Conservation (phyloP, 2,329 filamentous ascomycete species). For the Penicillium polonicum region DNA sequence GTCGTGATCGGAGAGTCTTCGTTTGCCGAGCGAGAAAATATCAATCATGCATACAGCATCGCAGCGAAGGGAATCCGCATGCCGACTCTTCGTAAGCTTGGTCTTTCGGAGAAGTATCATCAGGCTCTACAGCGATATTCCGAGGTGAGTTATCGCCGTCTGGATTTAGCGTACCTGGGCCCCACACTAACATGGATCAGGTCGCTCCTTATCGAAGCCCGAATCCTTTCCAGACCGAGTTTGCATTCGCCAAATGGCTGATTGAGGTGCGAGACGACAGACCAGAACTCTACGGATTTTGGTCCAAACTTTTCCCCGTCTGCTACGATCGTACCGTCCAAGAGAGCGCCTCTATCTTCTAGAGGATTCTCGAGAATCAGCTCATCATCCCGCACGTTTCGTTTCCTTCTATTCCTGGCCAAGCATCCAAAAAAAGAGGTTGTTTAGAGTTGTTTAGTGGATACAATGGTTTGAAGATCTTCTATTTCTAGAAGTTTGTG, state of each 20-base stretch:
- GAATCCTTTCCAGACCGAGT: conserved; percentile 30
- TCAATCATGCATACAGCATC: conserved; percentile 26
- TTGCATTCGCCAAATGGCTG: conserved; percentile 34
- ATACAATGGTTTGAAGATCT: neutral
- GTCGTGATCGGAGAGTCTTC: conserved; percentile 19
- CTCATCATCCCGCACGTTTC: neutral
- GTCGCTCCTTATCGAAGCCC: conserved; percentile 32
- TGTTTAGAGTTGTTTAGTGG: neutral
- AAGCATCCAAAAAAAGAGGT: neutral
- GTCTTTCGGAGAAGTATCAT: conserved; percentile 27
- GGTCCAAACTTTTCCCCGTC: conserved; percentile 34
- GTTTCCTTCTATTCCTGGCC: neutral
- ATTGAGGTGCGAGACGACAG: conserved; percentile 25
- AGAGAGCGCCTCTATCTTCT: conserved; percentile 29
- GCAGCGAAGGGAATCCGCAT: conserved; percentile 28
- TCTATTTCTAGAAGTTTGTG: neutral
- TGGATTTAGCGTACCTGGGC: neutral
- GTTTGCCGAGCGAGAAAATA: conserved; percentile 17
- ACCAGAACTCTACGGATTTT: conserved; percentile 30
- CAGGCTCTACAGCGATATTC: conserved; percentile 30
- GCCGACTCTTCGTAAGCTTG: conserved; percentile 26
- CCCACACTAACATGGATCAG: conserved; percentile 15
- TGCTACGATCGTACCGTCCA: conserved; percentile 35
- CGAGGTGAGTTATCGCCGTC: conserved; percentile 22
- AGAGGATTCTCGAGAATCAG: neutral